Evolutionary conservation across 1,284 basidiomycete species (phyloP), one percentile per base, ranked within the genome.

Genomic region (Rhodofomes roseus): DNA sequence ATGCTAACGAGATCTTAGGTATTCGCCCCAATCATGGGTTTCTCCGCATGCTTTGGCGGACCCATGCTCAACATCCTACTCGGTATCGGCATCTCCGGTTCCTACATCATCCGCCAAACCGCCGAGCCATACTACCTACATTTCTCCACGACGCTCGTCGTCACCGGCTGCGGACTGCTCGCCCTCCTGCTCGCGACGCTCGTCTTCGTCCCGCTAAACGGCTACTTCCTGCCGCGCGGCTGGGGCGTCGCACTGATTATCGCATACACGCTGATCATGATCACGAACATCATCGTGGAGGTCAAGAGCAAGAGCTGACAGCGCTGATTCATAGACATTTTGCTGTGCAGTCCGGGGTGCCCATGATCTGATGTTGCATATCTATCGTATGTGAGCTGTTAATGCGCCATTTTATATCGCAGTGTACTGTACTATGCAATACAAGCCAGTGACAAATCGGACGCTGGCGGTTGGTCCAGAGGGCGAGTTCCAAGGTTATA

Each of bases 31-130:
- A 86, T 91, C 68, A 95, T 95, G 93, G 93, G 89, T 22, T 94
- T 96, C 74, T 92, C 93, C 7, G 95, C 92, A 0, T 98, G 95
- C 73, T 96, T 96, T 68, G 94, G 93, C 54, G 91, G 93, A 1
- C 95, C 95, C 0, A 95, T 99, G 94, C 87, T 98, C 66, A 99
- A 98, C 76, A 93, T 99, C 65, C 85, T 98, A 4, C 86, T 99
- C 55, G 94, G 94, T 14, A 81, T 95, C 60, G 92, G 94, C 44
- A 80, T 93, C 59, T 89, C 90, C 0, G 90, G 93, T 18, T 82
- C 86, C 22, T 89, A 89, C 70, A 81, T 93, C 66, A 89, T 86
- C 60, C 75, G 81, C 46, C 77, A 86, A 56, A 84, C 82, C 14
- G 75, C 77, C 0, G 63, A 84, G 44, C 83, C 89, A 1, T 90